Base-by-base conservation (phyloP, 2,329 filamentous ascomycete species). In the Hymenotorrendiella dingleyae region DNA sequence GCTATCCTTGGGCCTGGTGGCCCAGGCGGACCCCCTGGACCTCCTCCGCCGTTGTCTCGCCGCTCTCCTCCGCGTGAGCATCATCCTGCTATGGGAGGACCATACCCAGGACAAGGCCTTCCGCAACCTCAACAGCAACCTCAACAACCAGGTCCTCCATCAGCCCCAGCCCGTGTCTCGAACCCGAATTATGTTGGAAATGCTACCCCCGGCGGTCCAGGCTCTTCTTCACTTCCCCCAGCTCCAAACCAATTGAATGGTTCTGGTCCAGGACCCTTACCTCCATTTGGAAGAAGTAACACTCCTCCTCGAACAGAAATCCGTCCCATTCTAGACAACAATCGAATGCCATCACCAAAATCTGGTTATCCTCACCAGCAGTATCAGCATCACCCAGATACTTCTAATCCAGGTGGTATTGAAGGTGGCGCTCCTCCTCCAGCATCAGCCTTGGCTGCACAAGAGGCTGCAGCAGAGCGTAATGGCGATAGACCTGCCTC, bases 311-410 rank as follows among this genome's bases (percentile, higher is more conserved):
- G 86, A n/a, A 79, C 84, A 38, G 91, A 96, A 53, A 82, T 89
- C 35, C 80, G 89, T 40, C 84, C 85, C 1, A 75, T 93, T 50
- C 78, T 91, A 52, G 90, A 95, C 53, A 87, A 84, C 59, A 82
- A 84, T 59, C 81, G 86, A 47, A 85, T 90, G 66, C 79, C 86
- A n/a, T 96, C 91, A n/a, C 90, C 90, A 46, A 90, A 89, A 58
- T 84, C 87, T 28, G 81, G 80, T 6, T 95, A 93, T 58, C 82
- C 84, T 4, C 86, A 90, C 57, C 86, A 86, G 49, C 85, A 83
- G 51, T 84, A 82, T 50, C 32, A 34, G 54, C 83, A 86, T 52
- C 86, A 88, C 53, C 78, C 78, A 34, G 86, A 89, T 35, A 51
- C 54, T 6, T 55, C 56, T 17, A 52, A 56, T 20, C 49, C 54